Conservation (phyloP, 2,329 filamentous ascomycete genomes). For the Hymenoscyphus albidus region DNA sequence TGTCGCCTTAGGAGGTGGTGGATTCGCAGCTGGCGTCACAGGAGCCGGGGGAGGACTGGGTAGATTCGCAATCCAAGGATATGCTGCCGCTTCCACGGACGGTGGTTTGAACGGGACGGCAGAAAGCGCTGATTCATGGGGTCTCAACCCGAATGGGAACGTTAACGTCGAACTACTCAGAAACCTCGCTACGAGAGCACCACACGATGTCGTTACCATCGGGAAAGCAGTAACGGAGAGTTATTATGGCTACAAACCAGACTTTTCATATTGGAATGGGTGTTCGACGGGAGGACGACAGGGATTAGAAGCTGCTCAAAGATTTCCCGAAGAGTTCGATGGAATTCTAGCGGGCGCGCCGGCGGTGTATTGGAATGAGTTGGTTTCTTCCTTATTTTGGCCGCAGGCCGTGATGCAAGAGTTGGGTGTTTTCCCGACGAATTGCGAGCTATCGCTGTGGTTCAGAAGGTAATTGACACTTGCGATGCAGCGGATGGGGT, state of each 20-base stretch:
- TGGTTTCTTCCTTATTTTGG: conserved; percentile 11
- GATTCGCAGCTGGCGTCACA: background rate
- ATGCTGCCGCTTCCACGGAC: background rate
- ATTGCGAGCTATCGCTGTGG: conserved; percentile 19
- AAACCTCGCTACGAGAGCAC: conserved; percentile 36
- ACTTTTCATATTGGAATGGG: conserved; percentile 39
- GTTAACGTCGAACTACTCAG: background rate
- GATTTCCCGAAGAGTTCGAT: conserved; percentile 38
- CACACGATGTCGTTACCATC: conserved; percentile 36
- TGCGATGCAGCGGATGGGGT: conserved; percentile 24
- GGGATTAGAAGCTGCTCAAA: conserved; percentile 37
- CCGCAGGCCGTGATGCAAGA: conserved; percentile 21
- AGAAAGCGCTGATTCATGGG: background rate
- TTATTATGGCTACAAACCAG: conserved; percentile 35
- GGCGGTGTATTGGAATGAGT: conserved; percentile 33
- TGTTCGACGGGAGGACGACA: conserved; percentile 40
- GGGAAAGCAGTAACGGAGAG: conserved; percentile 35
- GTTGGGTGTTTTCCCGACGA: conserved; percentile 5
- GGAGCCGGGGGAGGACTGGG: background rate
- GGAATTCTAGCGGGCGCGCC: conserved; percentile 40
- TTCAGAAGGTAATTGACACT: conserved; percentile 9
- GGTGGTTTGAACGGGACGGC: background rate
- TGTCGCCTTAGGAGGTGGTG: background rate
- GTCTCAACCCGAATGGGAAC: background rate
- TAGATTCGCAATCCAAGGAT: background rate